Evolutionary conservation across 2,329 filamentous ascomycete species (phyloP), one percentile per base, ranked within the genome.

Genomic region (Bipolaris oryzae): DNA sequence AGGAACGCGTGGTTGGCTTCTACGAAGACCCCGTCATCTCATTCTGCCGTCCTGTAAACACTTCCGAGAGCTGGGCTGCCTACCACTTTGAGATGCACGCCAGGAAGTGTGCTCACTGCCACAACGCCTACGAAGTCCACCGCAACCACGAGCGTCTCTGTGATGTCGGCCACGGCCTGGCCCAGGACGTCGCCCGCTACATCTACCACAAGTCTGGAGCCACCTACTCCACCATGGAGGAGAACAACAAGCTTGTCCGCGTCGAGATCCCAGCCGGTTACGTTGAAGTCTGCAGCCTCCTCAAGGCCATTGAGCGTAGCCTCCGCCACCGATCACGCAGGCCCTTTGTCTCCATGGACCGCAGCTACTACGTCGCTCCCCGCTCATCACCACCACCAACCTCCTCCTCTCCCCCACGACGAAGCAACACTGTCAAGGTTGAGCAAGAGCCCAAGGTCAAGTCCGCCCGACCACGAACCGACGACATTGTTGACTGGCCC

Each of bases 51-150:
- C 77, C 77, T 25, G 67, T 78, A 35, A 77, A 74, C 56, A 66
- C 67, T 5, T 63, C 72, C 35, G 80, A 82, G 69, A 76, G 74
- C 59, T 80, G 79, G 79, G 76, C 77, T 1, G 67, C 79, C 53
- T 80, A 80, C 71, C 69, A 80, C 73, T 81, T 80, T 56, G 80
- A 82, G 64, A 73, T 69, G 56, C 80, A 82, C 69, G 78, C 79
- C 34, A 74, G 74, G 47, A 74, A 73, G 58, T 82, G 80, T 69
- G 67, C 61, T 42, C 70, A 74, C 56, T 82, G 80, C 76, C 69
- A 72, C 63, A 70, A 79, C 62, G 78, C 80, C 2, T 78, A 78
- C 59, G 71, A 77, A 33, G 77, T 78, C 54, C 74, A 77, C 73
- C 73, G 69, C 37, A 59, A 67, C 55, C 74, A 73, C 61, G 66